These are phyloP conservation scores for Huntiella bhutanensis DNA, from an alignment of 2,329 filamentous ascomycete species.

Conservation along the genomic window DNA sequence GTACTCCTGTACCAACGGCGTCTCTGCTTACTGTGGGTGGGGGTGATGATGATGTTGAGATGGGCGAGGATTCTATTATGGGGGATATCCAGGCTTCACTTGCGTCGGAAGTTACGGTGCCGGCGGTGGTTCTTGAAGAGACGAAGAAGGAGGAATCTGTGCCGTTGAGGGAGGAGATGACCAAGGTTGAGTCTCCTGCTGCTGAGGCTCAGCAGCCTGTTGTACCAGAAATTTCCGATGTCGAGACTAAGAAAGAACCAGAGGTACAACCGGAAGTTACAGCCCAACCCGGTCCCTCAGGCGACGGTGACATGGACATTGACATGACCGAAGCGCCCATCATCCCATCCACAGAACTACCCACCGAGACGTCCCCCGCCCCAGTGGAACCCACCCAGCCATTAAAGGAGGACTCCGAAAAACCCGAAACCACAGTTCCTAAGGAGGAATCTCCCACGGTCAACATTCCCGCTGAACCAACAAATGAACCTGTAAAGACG, in stretches of 20 bases:
- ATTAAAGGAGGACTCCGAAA: not conserved
- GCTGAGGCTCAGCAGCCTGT: not conserved
- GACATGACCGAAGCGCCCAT: conserved; percentile 13
- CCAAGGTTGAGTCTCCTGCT: not conserved
- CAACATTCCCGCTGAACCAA: too few relatives aligned
- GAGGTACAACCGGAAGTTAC: not conserved
- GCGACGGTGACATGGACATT: conserved; percentile 15
- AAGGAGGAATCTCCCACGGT: too few relatives aligned
- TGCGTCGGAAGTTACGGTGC: not conserved
- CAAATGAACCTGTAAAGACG: not conserved
- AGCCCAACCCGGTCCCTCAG: not conserved
- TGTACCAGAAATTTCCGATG: not conserved
- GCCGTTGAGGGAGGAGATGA: not conserved
- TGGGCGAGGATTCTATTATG: not conserved
- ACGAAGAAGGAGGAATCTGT: not conserved
- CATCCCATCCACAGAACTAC: not conserved
- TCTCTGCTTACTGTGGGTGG: too few relatives aligned
- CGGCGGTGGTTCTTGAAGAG: not conserved
- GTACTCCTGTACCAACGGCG: too few relatives aligned
- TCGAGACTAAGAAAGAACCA: not conserved
- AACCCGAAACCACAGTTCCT: too few relatives aligned
- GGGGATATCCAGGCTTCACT: too few relatives aligned
- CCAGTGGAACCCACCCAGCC: not conserved
- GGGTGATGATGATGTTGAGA: conserved; percentile 1
- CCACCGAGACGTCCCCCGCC: conserved; percentile 8